Evolutionary conservation across 2,329 filamentous ascomycete genomes (phyloP).

Genomic region (Cucurbitaria berberidis): DNA sequence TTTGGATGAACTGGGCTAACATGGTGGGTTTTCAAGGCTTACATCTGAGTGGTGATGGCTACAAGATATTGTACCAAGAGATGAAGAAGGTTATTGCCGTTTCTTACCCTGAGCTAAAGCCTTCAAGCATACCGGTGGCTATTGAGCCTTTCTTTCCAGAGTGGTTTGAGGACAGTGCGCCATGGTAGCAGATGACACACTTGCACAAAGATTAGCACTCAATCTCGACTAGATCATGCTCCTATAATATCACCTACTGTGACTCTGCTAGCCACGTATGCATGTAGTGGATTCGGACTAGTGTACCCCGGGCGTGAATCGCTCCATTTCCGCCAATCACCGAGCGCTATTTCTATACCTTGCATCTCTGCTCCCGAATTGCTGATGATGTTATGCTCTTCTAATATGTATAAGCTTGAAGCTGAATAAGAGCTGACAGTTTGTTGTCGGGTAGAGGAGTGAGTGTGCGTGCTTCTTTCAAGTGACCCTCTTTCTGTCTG

Average conservation of each 20-base stretch:
- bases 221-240: not conserved
- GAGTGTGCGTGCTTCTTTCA: not conserved
- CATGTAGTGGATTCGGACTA: constrained; percentile 2
- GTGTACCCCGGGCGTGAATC: not conserved
- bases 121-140: constrained; percentile 10
- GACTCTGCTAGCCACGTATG: not conserved
- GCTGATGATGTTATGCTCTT: not conserved
- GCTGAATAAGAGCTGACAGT: not conserved
- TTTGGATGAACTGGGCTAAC: not conserved
- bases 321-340: constrained; percentile 14
- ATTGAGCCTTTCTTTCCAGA: constrained; percentile 15
- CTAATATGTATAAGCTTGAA: not conserved
- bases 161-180: constrained; percentile 8
- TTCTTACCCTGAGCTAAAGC: constrained; percentile 7
- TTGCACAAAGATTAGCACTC: not conserved
- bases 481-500: not conserved
- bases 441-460: not conserved
- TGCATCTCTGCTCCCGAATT: no score
- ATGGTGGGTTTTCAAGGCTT: not conserved
- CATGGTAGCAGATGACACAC: not conserved
- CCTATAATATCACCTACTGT: not conserved
- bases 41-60: constrained; percentile 5
- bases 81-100: constrained; percentile 7
- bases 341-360: not conserved
- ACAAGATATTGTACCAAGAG: constrained; percentile 5